Evolutionary conservation across 2,329 filamentous ascomycete genomes (phyloP).

Genomic region (Colletotrichum incanum): DNA sequence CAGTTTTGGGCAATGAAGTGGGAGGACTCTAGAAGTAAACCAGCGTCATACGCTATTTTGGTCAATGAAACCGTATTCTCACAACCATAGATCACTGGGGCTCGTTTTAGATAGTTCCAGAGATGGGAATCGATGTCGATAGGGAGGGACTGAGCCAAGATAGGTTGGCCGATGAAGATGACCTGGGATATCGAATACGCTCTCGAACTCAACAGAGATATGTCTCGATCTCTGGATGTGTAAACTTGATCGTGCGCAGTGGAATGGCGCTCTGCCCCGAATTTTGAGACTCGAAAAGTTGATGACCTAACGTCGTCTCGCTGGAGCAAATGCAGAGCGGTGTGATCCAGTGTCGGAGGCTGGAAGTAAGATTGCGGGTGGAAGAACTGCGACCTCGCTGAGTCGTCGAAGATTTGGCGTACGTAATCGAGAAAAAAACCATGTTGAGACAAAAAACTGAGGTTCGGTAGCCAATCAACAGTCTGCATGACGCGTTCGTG

Average conservation of each 20-base stretch:
- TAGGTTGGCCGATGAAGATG: neutral
- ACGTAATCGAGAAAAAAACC: slow-evolving; percentile 58
- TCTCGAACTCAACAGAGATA: neutral
- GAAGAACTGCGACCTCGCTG: slow-evolving; percentile 3
- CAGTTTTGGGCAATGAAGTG: slow-evolving; percentile 3
- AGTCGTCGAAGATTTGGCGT: slow-evolving; percentile 52
- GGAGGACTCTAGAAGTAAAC: neutral
- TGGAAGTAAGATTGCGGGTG: neutral
- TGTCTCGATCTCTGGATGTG: slow-evolving; percentile 8
- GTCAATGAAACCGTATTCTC: too few relatives aligned
- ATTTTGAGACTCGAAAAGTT: slow-evolving; percentile 49
- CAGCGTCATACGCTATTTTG: too few relatives aligned
- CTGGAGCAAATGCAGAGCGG: slow-evolving; percentile 41
- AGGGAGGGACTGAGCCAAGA: neutral
- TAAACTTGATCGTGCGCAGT: slow-evolving; percentile 39
- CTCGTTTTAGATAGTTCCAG: too few relatives aligned
- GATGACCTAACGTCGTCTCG: slow-evolving; percentile 59
- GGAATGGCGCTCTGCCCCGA: slow-evolving; percentile 47
- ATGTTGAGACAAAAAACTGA: slow-evolving; percentile 63
- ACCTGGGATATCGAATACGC: neutral
- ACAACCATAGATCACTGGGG: too few relatives aligned
- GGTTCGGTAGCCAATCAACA: slow-evolving; percentile 56
- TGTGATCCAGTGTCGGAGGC: slow-evolving; percentile 15
- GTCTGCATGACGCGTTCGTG: slow-evolving; percentile 62
- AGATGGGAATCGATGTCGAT: neutral